These are phyloP conservation scores for Helenozyma baotianmanensis DNA, from an alignment of 805 yeast species.

Conservation along the genomic window DNA sequence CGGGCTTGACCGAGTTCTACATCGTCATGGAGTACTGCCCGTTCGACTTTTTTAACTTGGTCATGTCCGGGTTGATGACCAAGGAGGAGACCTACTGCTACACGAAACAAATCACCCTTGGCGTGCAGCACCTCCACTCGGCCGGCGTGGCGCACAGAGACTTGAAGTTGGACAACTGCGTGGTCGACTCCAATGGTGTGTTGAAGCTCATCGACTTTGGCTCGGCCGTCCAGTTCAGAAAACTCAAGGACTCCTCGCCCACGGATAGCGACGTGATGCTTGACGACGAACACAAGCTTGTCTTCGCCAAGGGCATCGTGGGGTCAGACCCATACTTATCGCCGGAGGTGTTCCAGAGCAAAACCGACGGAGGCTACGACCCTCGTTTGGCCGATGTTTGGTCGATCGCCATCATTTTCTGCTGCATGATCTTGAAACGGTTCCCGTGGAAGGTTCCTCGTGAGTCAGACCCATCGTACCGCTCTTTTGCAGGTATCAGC, in stretches of 20 bases:
- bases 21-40: slow-evolving; percentile 94
- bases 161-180: slow-evolving; percentile 89
- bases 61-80: slow-evolving; percentile 81
- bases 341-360: slow-evolving; percentile 70
- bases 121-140: slow-evolving; percentile 70
- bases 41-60: slow-evolving; percentile 86
- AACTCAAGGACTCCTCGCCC: slow-evolving; percentile 37
- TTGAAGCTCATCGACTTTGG: slow-evolving; percentile 92
- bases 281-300: slow-evolving; percentile 49
- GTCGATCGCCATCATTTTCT: slow-evolving; percentile 89
- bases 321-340: slow-evolving; percentile 96
- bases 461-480: slow-evolving; percentile 65
- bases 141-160: slow-evolving; percentile 92
- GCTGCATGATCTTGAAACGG: slow-evolving; percentile 81
- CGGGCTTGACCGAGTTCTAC: slow-evolving; percentile 33
- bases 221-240: slow-evolving; percentile 77
- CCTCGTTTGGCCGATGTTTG: slow-evolving; percentile 88
- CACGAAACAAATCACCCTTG: slow-evolving; percentile 73
- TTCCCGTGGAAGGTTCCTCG: slow-evolving; percentile 98
- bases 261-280: slow-evolving; percentile 11
- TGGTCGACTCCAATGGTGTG: slow-evolving; percentile 68
- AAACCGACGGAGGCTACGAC: slow-evolving; percentile 52
- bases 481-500: slow-evolving; percentile 43
- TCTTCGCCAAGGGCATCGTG: slow-evolving; percentile 74
- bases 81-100: slow-evolving; percentile 71